These are phyloP conservation scores for Russula vinacea DNA, from an alignment of 768 basidiomycete species.

Conservation along the genomic window DNA sequence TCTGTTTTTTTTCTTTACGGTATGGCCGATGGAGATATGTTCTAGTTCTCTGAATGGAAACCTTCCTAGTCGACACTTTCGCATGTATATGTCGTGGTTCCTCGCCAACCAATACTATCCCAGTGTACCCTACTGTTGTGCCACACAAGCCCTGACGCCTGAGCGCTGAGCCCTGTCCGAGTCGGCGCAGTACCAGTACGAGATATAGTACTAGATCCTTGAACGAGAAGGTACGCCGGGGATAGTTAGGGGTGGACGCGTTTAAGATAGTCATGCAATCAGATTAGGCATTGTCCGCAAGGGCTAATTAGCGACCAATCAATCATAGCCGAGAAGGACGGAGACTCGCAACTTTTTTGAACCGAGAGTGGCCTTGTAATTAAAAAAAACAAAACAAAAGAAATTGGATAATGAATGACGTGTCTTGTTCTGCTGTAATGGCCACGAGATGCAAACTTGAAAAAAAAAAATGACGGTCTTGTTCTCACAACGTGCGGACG, in stretches of 20 bases:
- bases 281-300: not conserved
- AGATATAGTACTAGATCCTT: not conserved
- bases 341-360: not conserved
- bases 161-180: too few relatives aligned
- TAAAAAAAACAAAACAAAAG: not conserved
- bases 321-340: not conserved
- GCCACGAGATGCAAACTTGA: constrained; percentile 2
- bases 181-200: not conserved
- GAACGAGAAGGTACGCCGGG: not conserved
- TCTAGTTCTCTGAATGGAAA: constrained; percentile 6
- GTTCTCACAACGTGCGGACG: not conserved
- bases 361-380: not conserved
- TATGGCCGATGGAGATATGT: constrained; percentile 17
- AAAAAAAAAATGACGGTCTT: not conserved
- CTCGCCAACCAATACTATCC: not conserved
- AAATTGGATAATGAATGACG: not conserved
- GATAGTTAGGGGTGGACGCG: not conserved
- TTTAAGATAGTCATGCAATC: not conserved
- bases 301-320: not conserved
- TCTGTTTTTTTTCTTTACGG: constrained; percentile 6
- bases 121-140: not conserved
- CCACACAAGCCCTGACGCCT: not conserved
- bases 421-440: not conserved
- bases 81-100: not conserved
- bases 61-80: not conserved